These are phyloP conservation scores for Aspergillus japonicus DNA, from an alignment of 2,329 filamentous ascomycete species.

Conservation along the genomic window DNA sequence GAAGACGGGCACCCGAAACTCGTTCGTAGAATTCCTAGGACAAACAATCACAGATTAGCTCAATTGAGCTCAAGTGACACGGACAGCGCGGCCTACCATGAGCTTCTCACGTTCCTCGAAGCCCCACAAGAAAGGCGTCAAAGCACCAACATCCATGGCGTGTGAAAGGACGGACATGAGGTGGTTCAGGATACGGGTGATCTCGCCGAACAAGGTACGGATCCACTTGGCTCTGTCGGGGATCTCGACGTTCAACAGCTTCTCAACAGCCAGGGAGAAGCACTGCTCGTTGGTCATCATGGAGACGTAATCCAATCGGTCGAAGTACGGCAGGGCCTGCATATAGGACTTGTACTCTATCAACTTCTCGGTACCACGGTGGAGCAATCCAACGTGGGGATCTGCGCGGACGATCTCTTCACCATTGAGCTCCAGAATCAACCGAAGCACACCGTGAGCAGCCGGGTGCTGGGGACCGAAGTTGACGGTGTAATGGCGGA, in stretches of 20 bases:
- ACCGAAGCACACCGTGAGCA: slow-evolving; percentile 92
- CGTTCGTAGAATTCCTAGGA: slow-evolving; percentile 97
- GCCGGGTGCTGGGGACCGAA: slow-evolving; percentile 98
- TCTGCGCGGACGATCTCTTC: slow-evolving; percentile 97
- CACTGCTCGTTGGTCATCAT: slow-evolving; percentile 99
- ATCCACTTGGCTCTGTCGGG: slow-evolving; percentile 96
- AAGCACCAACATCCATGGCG: slow-evolving; percentile 97
- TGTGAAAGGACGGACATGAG: slow-evolving; percentile 96
- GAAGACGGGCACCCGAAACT: slow-evolving; percentile 94
- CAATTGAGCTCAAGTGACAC: not conserved
- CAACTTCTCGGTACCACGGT: slow-evolving; percentile 97
- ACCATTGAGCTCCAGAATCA: slow-evolving; percentile 96
- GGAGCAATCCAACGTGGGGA: slow-evolving; percentile 92
- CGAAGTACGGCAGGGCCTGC: slow-evolving; percentile 97
- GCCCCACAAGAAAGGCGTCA: slow-evolving; percentile 98
- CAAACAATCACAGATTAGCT: slow-evolving; percentile 2
- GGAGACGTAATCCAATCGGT: slow-evolving; percentile 96
- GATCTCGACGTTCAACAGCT: slow-evolving; percentile 94
- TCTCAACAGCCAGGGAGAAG: slow-evolving; percentile 92
- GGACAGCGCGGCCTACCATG: slow-evolving; percentile 66
- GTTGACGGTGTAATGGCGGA: slow-evolving; percentile 99
- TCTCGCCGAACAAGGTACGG: slow-evolving; percentile 89
- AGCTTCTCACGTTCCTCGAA: slow-evolving; percentile 99
- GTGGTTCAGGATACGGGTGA: slow-evolving; percentile 92
- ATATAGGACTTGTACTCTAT: slow-evolving; percentile 99